Evolutionary conservation across 345 rosid species (phyloP).

Genomic region (Adansonia digitata): DNA sequence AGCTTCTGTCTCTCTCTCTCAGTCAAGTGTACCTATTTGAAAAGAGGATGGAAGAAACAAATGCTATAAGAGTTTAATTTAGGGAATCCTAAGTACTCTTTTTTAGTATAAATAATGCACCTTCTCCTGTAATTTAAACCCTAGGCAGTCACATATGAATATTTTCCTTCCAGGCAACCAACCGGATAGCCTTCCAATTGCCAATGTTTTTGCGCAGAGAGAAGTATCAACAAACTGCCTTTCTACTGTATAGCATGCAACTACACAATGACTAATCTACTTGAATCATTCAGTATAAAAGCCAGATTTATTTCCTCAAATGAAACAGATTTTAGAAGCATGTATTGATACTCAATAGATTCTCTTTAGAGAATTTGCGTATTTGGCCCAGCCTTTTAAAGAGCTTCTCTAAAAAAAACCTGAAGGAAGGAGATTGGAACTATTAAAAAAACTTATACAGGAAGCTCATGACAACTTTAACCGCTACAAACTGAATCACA

Average conservation of each 20-base stretch:
- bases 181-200: not conserved
- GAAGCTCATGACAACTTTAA: not conserved
- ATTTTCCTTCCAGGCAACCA: not conserved
- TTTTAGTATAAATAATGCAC: not conserved
- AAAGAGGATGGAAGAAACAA: constrained; percentile 17
- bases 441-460: not conserved
- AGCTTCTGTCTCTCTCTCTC: constrained; percentile 97
- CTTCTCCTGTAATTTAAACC: not conserved
- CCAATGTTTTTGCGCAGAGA: not conserved
- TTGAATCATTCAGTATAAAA: not conserved
- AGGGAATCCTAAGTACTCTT: not conserved
- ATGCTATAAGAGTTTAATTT: not conserved
- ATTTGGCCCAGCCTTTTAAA: not conserved
- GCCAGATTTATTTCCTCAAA: not conserved
- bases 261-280: not conserved
- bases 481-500: not conserved
- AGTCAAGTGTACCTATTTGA: constrained; percentile 66
- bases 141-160: not conserved
- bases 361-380: not conserved
- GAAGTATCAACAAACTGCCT: not conserved
- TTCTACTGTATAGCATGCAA: not conserved
- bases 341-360: not conserved
- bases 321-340: not conserved
- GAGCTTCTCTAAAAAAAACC: not conserved
- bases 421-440: not conserved